A percentile compares a stretch with the other conserved stretches of the same genome.
Evolutionary conservation across 371 early-diverging fungal genomes (phyloP).

Genomic region (Basidiobolus meristosporus): DNA sequence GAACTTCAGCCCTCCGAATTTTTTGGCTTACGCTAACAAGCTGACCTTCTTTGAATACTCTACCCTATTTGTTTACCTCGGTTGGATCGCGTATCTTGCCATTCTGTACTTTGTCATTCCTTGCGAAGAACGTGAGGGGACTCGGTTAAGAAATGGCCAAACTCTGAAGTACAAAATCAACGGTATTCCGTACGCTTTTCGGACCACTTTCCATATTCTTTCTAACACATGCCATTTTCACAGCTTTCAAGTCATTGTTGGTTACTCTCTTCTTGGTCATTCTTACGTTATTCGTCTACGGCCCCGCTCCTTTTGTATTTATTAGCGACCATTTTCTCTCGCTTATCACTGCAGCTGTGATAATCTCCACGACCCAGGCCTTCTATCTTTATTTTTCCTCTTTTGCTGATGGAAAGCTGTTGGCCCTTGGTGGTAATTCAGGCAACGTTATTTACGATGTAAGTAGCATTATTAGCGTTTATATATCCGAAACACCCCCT

Average conservation of each 20-base stretch:
- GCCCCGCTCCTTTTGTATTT: conserved; percentile 44
- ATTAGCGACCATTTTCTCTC: conserved; percentile 49
- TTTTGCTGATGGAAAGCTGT: conserved; percentile 30
- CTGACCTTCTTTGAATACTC: not conserved
- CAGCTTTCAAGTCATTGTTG: conserved; percentile 28
- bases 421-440: conserved; percentile 79
- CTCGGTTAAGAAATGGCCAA: conserved; percentile 42
- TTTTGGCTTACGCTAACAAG: not conserved
- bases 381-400: conserved; percentile 51
- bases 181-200: conserved; percentile 20
- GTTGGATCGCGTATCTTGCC: conserved; percentile 48
- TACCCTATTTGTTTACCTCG: not conserved
- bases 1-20: not conserved
- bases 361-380: conserved; percentile 39
- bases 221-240: conserved; percentile 11
- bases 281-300: conserved; percentile 14
- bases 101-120: conserved; percentile 42
- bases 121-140: conserved; percentile 42
- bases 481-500: too few species aligned
- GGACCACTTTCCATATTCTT: conserved; percentile 6
- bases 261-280: conserved; percentile 22
- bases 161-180: conserved; percentile 54
- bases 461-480: too few species aligned
- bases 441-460: conserved; percentile 77
- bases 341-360: conserved; percentile 43